Evolutionary conservation across 2,329 filamentous ascomycete genomes (phyloP).

Genomic region (Simplicillium sp.): DNA sequence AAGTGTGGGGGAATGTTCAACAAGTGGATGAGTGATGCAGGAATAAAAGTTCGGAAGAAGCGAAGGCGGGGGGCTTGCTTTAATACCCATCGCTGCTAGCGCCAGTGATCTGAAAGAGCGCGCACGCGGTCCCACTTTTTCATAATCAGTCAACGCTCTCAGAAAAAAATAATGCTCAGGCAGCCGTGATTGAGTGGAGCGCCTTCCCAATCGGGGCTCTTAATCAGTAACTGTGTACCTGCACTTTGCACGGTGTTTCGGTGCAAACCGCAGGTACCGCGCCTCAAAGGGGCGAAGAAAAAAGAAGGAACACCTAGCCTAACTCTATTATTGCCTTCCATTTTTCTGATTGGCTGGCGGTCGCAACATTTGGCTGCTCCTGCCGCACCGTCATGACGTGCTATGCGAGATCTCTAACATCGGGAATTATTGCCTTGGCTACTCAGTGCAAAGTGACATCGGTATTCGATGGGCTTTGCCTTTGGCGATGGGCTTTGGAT

Average conservation of each 20-base stretch:
- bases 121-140: background rate
- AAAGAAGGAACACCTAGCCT: slow-evolving; percentile 9
- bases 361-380: background rate
- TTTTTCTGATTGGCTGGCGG: slow-evolving; percentile 3
- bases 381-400: too few relatives aligned
- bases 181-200: too few relatives aligned
- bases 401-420: too few relatives aligned
- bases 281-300: slow-evolving; percentile 7
- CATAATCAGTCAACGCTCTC: background rate
- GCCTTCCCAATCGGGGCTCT: too few relatives aligned
- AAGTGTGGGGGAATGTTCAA: slow-evolving; percentile 18
- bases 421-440: too few relatives aligned
- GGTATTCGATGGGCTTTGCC: too few relatives aligned
- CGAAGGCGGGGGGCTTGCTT: slow-evolving; percentile 34
- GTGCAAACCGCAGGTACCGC: too few relatives aligned
- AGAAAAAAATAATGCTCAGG: slow-evolving; percentile 6
- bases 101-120: slow-evolving; percentile 26
- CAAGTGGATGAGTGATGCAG: slow-evolving; percentile 31
- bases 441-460: too few relatives aligned
- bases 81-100: slow-evolving; percentile 27
- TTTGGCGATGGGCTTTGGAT: too few relatives aligned
- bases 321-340: slow-evolving; percentile 7
- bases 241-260: too few relatives aligned
- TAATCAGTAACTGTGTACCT: too few relatives aligned
- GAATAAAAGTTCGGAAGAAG: slow-evolving; percentile 24